Evolutionary conservation across 495 filamentous ascomycete genomes (phyloP).

Genomic region (Pseudevernia furfuracea): DNA sequence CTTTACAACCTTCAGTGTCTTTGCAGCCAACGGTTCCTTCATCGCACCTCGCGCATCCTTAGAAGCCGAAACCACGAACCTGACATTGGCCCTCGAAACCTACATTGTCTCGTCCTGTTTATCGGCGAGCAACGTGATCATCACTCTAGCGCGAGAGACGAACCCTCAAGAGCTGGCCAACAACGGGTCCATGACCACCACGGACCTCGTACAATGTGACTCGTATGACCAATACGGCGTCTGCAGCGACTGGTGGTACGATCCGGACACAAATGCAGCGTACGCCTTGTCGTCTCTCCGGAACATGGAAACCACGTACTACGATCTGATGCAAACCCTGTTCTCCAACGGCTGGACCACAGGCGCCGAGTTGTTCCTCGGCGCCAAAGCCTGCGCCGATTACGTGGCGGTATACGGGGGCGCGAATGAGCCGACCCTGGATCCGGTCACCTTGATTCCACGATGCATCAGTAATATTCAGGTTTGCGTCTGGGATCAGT

Average conservation of each 20-base stretch:
- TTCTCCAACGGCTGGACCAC: constrained; percentile 10
- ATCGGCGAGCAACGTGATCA: constrained; percentile 15
- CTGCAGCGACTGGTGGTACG: constrained; percentile 23
- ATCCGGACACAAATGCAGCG: constrained; percentile 11
- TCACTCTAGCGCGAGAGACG: constrained; percentile 13
- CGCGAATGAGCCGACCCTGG: not conserved
- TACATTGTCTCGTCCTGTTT: constrained; percentile 20
- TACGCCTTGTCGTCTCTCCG: not conserved
- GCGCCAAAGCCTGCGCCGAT: constrained; percentile 10
- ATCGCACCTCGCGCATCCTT: constrained; percentile 14
- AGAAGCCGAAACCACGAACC: constrained; percentile 16
- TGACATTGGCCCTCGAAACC: constrained; percentile 17
- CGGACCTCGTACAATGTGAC: constrained; percentile 5
- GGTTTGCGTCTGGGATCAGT: constrained; percentile 7
- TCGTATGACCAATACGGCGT: constrained; percentile 19
- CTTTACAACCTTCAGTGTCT: constrained; percentile 14
- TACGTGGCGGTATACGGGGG: constrained; percentile 2
- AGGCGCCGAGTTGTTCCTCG: not conserved
- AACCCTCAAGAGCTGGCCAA: constrained; percentile 3
- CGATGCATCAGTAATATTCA: constrained; percentile 10
- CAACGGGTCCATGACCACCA: constrained; percentile 10
- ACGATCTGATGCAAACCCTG: constrained; percentile 2
- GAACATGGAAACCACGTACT: not conserved
- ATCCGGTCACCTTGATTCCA: not conserved
- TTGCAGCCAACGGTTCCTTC: constrained; percentile 19